phyloP scores from a whole-genome alignment of 371 early-diverging fungal genomes.

The Dichotomocladium elegans region DNA sequence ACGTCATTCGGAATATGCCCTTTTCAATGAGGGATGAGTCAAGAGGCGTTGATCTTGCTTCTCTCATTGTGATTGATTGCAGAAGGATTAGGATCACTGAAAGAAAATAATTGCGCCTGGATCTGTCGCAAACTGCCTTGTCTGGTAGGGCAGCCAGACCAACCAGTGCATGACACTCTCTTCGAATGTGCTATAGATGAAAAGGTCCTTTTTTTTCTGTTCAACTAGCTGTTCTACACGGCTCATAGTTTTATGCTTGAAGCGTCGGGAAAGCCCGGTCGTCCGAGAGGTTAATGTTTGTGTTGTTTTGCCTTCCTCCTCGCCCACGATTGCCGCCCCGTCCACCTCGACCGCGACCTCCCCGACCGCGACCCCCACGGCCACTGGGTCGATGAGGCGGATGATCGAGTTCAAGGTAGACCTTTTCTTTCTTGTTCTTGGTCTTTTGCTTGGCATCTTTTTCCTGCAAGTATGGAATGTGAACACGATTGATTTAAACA shows the following conservation, averaged over 20 bases:
- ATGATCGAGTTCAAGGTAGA: conserved; percentile 15
- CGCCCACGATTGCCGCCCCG: conserved; percentile 28
- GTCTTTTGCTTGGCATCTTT: conserved; percentile 9
- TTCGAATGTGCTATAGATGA: not conserved
- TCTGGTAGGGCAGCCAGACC: no score
- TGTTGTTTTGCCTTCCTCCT: conserved; percentile 20
- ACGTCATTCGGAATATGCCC: no score
- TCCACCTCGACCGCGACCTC: conserved; percentile 16
- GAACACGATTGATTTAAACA: not conserved
- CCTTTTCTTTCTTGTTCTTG: conserved; percentile 36
- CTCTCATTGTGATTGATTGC: no score
- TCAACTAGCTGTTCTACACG: not conserved
- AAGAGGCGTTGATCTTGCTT: no score
- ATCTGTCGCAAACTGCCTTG: no score
- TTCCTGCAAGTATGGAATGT: no score
- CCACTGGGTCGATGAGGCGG: conserved; percentile 12
- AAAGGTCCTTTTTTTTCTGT: not conserved
- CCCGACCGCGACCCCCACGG: conserved; percentile 26
- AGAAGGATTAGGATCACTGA: no score
- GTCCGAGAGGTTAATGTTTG: conserved; percentile 64
- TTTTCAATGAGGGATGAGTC: no score
- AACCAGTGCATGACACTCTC: no score
- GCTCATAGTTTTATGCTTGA: conserved; percentile 37
- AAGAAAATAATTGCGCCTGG: no score
- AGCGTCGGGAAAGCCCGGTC: conserved; percentile 73